Evolutionary conservation across 2,329 filamentous ascomycete genomes (phyloP).

Genomic region (Colletotrichum sp.): DNA sequence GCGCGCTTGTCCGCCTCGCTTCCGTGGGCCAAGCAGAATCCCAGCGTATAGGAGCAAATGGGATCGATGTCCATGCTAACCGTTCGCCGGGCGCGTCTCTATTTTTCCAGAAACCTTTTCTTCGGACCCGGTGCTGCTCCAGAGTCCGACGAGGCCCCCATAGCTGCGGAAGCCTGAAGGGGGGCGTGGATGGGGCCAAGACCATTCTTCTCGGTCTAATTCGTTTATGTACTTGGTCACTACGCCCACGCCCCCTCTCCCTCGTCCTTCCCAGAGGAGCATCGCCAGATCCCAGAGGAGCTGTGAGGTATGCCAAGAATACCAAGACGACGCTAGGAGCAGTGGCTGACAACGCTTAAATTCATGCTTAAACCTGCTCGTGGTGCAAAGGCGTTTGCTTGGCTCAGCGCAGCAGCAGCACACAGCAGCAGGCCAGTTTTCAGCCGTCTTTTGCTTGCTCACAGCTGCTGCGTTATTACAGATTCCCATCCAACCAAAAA

Average conservation of each 20-base stretch:
- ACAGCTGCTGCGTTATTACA: not conserved
- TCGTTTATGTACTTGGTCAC: not conserved
- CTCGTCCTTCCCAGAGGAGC: not conserved
- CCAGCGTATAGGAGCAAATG: not conserved
- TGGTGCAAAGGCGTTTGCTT: constrained; percentile 12
- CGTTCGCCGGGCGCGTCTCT: not conserved
- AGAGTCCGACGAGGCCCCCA: constrained; percentile 25
- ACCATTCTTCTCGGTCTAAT: not conserved
- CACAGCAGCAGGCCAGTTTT: not conserved
- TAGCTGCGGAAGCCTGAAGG: not conserved
- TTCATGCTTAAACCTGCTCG: constrained; percentile 50
- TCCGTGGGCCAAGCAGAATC: not conserved
- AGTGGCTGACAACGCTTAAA: constrained; percentile 55
- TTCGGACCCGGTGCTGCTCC: constrained; percentile 11
- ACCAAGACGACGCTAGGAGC: constrained; percentile 23
- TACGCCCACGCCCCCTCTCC: not conserved
- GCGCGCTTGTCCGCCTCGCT: not conserved
- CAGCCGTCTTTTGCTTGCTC: not conserved
- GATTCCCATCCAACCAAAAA: not conserved
- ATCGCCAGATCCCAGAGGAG: constrained; percentile 19
- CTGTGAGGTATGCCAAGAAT: constrained; percentile 41
- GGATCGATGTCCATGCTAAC: not conserved
- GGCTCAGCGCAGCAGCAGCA: not conserved
- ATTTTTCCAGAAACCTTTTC: constrained; percentile 1
- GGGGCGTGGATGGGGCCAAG: not conserved